phyloP scores from a whole-genome alignment of 2,329 filamentous ascomycete species.

The Phyllosticta citrichinensis region DNA sequence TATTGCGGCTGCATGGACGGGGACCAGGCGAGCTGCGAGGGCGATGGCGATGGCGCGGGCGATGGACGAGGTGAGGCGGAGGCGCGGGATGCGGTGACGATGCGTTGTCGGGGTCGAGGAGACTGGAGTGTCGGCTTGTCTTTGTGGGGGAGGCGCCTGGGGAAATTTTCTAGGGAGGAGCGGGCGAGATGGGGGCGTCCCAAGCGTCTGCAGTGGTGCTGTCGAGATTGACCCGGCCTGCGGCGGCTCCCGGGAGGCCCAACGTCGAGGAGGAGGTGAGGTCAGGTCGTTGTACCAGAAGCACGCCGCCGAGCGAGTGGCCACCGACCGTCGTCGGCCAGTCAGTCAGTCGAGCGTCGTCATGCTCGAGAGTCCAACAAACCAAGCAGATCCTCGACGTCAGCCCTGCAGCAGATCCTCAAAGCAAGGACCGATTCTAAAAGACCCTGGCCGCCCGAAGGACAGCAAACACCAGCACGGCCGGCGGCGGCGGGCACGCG shows the following conservation, averaged over 20 bases:
- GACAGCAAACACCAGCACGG: too few relatives aligned
- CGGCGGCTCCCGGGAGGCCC: background rate
- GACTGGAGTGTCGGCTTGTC: too few relatives aligned
- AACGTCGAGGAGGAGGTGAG: too few relatives aligned
- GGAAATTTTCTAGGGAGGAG: background rate
- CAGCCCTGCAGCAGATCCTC: background rate
- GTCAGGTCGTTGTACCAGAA: too few relatives aligned
- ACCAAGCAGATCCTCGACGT: background rate
- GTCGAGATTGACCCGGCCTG: background rate
- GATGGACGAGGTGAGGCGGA: background rate
- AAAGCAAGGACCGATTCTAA: background rate
- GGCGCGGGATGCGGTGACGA: background rate
- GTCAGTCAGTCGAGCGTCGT: background rate
- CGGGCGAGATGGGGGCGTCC: background rate
- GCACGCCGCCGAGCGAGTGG: background rate
- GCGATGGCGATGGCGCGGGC: background rate
- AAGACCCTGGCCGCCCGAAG: background rate
- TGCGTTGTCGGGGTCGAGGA: background rate
- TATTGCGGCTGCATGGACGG: background rate
- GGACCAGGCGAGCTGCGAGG: background rate
- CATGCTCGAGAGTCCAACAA: background rate
- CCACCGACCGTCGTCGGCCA: background rate
- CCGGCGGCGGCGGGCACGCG: too few relatives aligned
- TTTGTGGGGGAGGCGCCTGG: background rate
- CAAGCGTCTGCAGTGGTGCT: background rate